Base-by-base conservation (phyloP, 2,329 filamentous ascomycete genomes). In the Verticillium tricorpus region DNA sequence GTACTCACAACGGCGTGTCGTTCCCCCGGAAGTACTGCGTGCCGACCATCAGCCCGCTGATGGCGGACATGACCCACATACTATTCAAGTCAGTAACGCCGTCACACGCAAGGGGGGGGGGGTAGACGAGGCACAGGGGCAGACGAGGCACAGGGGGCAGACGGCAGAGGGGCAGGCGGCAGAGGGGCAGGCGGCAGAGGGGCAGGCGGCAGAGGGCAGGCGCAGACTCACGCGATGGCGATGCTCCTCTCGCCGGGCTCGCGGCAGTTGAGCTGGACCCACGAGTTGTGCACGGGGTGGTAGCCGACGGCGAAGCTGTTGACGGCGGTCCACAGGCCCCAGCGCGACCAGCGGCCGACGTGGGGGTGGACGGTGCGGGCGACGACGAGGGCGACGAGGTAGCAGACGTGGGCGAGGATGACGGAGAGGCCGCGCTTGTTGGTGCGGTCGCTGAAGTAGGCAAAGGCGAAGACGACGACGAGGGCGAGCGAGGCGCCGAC, bases 291-390 rank as follows among this genome's bases (percentile, higher is more conserved):
- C 0, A 81, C 74, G 0, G 81, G 81, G 67, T 84, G 82, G 64
- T 84, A 84, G 0, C 81, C 79, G 9, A 84, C 82, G 0, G 81
- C 80, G 40, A 84, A 77, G 1, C 71, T 72, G 67, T 84, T 84
- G 3, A 83, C 74, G 0, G 73, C 72, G 3, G 82, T 84, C 82
- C 81, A 84, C 6, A 85, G 69, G 0, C 75, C 80, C 72, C 79
- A 82, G 12, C 76, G 75, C 8, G 74, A 75, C 82, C 82, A 84
- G 63, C 74, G 78, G 0, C 77, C 76, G 0, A 79, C 77, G 56
- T 76, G 71, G 0, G 77, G 74, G 59, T 83, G 78, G 0, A 78
- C 66, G 5, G 69, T 68, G 11, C 76, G 73, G 0, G 77, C 68
- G 0, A 80, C 69, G 19, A 82, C 71, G 3, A 84, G 69, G 0